Evolutionary conservation across 2,329 filamentous ascomycete species (phyloP).

Genomic region (Cercospora citrullina): DNA sequence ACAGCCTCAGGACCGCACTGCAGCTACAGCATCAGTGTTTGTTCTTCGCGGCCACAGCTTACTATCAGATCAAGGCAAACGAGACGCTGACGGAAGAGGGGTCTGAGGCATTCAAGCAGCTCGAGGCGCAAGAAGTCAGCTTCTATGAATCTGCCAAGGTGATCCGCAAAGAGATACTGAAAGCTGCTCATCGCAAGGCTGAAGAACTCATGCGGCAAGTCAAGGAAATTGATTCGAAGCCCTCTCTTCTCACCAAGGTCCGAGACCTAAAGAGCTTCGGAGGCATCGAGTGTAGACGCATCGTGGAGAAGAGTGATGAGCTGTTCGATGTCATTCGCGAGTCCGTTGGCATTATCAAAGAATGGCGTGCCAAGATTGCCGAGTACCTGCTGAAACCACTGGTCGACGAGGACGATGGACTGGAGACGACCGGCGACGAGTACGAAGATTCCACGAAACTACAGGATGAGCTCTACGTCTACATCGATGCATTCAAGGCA

Average conservation of each 20-base stretch:
- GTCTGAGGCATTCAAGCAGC: conserved; percentile 63
- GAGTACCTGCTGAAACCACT: conserved; percentile 71
- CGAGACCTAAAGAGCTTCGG: conserved; percentile 53
- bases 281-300: conserved; percentile 71
- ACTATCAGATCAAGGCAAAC: conserved; percentile 79
- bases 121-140: conserved; percentile 70
- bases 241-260: conserved; percentile 59
- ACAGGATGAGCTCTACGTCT: conserved; percentile 86
- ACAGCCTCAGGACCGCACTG: conserved; percentile 69
- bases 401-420: conserved; percentile 74
- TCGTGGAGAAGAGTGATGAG: conserved; percentile 65
- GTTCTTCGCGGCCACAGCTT: conserved; percentile 82
- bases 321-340: conserved; percentile 67
- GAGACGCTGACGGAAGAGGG: conserved; percentile 62
- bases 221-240: conserved; percentile 42
- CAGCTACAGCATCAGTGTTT: conserved; percentile 78
- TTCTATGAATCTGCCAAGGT: conserved; percentile 76
- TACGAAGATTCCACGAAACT: conserved; percentile 83
- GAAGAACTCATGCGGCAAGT: conserved; percentile 65
- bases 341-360: conserved; percentile 69
- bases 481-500: conserved; percentile 74
- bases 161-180: conserved; percentile 76
- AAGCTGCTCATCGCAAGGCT: conserved; percentile 58
- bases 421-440: conserved; percentile 84
- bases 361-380: conserved; percentile 73